Percentiles rank a stretch among this genome's conserved stretches.
Evolutionary conservation across 176 grass and related monocot genomes (phyloP).

Genomic region (Rhynchospora tenuis): DNA sequence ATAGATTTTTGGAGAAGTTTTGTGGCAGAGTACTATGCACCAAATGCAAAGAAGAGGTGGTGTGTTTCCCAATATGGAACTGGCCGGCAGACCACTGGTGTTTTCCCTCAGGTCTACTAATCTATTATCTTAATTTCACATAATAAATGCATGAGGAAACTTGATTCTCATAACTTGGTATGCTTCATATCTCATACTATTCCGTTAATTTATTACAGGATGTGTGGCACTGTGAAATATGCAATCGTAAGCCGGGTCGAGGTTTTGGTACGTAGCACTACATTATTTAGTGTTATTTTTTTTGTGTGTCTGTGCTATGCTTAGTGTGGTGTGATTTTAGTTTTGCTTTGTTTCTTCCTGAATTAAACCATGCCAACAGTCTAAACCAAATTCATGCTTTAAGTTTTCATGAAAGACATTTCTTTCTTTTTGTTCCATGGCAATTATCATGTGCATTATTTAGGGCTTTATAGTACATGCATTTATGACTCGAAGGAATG

Average conservation of each 20-base stretch:
- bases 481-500: background rate
- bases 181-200: background rate
- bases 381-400: background rate
- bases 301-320: background rate
- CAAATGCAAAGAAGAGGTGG: constrained; percentile 97
- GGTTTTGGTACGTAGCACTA: constrained; percentile 72
- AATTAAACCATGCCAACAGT: background rate
- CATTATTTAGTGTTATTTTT: background rate
- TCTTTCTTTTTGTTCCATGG: background rate
- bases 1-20: constrained; percentile 99
- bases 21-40: constrained; percentile 87
- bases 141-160: background rate
- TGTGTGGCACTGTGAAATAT: constrained; percentile 98
- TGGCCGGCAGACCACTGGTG: constrained; percentile 93
- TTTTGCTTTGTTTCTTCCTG: background rate
- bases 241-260: constrained; percentile 76
- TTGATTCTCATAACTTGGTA: constrained; percentile 4
- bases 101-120: constrained; percentile 84
- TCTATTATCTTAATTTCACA: background rate
- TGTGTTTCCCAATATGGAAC: constrained; percentile 96
- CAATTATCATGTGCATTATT: background rate
- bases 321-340: background rate
- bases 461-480: background rate
- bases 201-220: constrained; percentile 50
- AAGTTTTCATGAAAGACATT: background rate